Evolutionary conservation across 495 filamentous ascomycete genomes (phyloP).

Genomic region (Xylaria longipes): DNA sequence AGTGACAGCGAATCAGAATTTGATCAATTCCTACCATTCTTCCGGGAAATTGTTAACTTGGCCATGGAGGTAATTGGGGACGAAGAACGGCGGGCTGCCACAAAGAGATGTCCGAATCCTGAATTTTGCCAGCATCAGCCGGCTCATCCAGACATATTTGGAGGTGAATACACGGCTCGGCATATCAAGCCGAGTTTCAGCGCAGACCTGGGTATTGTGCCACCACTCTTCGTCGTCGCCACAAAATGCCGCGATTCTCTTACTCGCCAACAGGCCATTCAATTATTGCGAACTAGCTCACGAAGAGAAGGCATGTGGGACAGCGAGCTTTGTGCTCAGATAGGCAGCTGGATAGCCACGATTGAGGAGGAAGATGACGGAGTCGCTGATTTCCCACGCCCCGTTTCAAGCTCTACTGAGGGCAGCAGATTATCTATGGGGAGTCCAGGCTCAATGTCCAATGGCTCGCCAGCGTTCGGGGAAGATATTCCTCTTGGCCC

Average conservation of each 20-base stretch:
- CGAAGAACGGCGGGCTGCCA: slow-evolving; percentile 53
- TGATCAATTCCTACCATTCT: slow-evolving; percentile 48
- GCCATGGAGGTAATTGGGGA: slow-evolving; percentile 56
- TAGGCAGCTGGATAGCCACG: slow-evolving; percentile 60
- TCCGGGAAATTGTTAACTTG: slow-evolving; percentile 52
- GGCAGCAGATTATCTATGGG: slow-evolving; percentile 38
- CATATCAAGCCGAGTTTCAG: slow-evolving; percentile 61
- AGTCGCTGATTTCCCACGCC: slow-evolving; percentile 39
- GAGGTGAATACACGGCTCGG: slow-evolving; percentile 48
- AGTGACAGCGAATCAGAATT: slow-evolving; percentile 55
- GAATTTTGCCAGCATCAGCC: slow-evolving; percentile 50
- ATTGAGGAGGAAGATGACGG: slow-evolving; percentile 61
- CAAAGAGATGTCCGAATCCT: slow-evolving; percentile 51
- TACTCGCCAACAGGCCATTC: slow-evolving; percentile 62
- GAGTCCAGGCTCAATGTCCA: slow-evolving; percentile 35
- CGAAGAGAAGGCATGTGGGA: slow-evolving; percentile 71
- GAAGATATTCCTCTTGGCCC: slow-evolving; percentile 48
- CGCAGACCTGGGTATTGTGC: slow-evolving; percentile 61
- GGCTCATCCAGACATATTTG: slow-evolving; percentile 47
- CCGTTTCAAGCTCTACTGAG: slow-evolving; percentile 38
- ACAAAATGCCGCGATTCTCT: slow-evolving; percentile 64
- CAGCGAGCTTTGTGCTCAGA: slow-evolving; percentile 59
- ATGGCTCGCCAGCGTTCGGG: slow-evolving; percentile 42
- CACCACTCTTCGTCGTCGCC: slow-evolving; percentile 61
- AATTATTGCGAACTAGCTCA: slow-evolving; percentile 57